A percentile compares a stretch with the other conserved stretches of the same genome.
phyloP scores from a whole-genome alignment of 2,329 filamentous ascomycete species.

The Cladosporium velox region DNA sequence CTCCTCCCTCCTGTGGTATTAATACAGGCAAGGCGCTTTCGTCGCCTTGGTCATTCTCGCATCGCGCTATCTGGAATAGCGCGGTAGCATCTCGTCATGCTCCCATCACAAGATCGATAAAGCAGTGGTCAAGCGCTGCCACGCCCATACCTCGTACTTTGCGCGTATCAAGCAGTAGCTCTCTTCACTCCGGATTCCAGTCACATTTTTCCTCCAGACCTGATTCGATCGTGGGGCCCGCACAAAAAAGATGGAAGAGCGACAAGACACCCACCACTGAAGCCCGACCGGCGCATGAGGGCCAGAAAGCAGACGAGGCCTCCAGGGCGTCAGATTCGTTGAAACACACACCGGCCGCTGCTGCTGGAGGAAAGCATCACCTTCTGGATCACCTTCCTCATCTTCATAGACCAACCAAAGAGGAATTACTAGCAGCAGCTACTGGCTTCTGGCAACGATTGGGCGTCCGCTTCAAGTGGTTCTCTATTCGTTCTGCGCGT shows the following conservation, averaged over 20 bases:
- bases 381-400: constrained; percentile 66
- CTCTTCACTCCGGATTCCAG: background rate
- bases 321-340: constrained; percentile 29
- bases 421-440: constrained; percentile 87
- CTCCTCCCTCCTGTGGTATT: background rate
- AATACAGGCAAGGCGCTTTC: background rate
- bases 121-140: constrained; percentile 3
- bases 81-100: background rate
- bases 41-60: background rate
- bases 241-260: constrained; percentile 27
- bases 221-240: background rate
- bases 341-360: constrained; percentile 32
- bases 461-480: constrained; percentile 94
- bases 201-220: background rate
- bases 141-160: background rate
- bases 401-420: constrained; percentile 80
- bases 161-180: constrained; percentile 4
- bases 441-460: constrained; percentile 90
- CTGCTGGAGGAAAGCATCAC: constrained; percentile 25
- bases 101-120: background rate
- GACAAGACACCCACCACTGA: constrained; percentile 22
- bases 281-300: constrained; percentile 19
- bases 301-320: constrained; percentile 29
- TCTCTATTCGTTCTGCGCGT: constrained; percentile 87
- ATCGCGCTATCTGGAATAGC: constrained; percentile 13